A percentile compares a stretch with the other conserved stretches of the same genome.
These are phyloP conservation scores for Blastobotrys arbuscula DNA, from an alignment of 1,139 yeast species.

Conservation along the genomic window DNA sequence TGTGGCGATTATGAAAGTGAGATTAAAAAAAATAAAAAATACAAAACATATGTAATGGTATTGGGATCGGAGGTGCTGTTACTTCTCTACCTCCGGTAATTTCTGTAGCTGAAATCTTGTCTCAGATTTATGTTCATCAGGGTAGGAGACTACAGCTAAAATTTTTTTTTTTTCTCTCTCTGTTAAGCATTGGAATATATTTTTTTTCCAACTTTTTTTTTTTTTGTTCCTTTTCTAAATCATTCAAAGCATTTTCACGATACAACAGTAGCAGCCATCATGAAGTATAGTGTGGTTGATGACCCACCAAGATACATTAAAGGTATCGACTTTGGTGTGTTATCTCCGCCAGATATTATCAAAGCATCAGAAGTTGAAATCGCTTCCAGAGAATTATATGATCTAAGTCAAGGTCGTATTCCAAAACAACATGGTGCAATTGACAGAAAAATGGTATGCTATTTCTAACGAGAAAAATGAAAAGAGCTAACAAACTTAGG, in stretches of 20 bases:
- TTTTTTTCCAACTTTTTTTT: background rate
- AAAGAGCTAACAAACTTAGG: conserved; percentile 35
- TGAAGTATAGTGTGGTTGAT: conserved; percentile 76
- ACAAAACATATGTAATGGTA: too few relatives aligned
- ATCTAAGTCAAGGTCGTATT: conserved; percentile 63
- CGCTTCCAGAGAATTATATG: conserved; percentile 84
- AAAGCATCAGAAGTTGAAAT: conserved; percentile 95
- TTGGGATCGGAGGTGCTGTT: conserved; percentile 1
- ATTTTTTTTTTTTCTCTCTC: conserved; percentile 1
- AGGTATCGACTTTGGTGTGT: conserved; percentile 89
- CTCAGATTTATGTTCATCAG: background rate
- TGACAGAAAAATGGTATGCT: conserved; percentile 68
- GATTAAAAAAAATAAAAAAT: background rate
- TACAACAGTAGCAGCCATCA: conserved; percentile 22
- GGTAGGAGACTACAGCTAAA: background rate
- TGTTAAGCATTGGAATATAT: background rate
- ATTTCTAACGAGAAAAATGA: background rate
- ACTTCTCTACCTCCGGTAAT: background rate
- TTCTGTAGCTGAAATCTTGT: background rate
- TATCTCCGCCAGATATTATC: conserved; percentile 83
- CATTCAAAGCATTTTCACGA: background rate
- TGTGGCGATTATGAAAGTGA: background rate
- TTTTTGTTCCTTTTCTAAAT: background rate
- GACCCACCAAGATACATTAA: conserved; percentile 85
- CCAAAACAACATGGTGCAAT: conserved; percentile 83